Percentiles rank a stretch among this genome's conserved stretches.
Conservation (phyloP, 2,329 filamentous ascomycete species). For the Ilyonectria mors-panacis region DNA sequence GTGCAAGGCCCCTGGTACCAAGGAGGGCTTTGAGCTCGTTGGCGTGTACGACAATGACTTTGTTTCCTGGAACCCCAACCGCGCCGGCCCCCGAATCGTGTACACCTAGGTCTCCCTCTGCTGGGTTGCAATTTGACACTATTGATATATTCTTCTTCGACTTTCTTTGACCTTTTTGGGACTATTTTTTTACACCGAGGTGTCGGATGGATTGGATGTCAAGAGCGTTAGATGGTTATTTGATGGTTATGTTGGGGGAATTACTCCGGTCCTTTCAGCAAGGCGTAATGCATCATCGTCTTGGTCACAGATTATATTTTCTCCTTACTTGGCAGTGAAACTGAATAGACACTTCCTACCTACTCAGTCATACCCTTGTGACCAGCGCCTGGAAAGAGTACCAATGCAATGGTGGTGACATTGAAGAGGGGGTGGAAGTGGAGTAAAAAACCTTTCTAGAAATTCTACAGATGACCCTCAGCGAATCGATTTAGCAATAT, state of each 20-base stretch:
- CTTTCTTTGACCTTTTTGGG: conserved; percentile 4
- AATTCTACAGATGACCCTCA: no score
- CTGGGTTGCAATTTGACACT: neutral
- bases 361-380: no score
- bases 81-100: conserved; percentile 36
- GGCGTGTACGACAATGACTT: conserved; percentile 38
- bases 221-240: neutral
- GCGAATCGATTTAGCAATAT: neutral
- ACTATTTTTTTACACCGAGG: neutral
- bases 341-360: no score
- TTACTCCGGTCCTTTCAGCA: neutral
- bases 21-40: conserved; percentile 40
- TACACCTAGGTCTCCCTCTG: conserved; percentile 21
- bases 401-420: no score
- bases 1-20: conserved; percentile 36
- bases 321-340: neutral
- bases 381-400: no score
- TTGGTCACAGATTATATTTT: neutral
- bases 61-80: conserved; percentile 32
- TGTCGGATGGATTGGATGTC: neutral
- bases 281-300: neutral
- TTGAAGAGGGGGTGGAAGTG: no score
- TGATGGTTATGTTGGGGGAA: no score
- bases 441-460: no score
- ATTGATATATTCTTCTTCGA: conserved; percentile 6